phyloP scores from a whole-genome alignment of 768 basidiomycete genomes.

The Panellus pusillus region DNA sequence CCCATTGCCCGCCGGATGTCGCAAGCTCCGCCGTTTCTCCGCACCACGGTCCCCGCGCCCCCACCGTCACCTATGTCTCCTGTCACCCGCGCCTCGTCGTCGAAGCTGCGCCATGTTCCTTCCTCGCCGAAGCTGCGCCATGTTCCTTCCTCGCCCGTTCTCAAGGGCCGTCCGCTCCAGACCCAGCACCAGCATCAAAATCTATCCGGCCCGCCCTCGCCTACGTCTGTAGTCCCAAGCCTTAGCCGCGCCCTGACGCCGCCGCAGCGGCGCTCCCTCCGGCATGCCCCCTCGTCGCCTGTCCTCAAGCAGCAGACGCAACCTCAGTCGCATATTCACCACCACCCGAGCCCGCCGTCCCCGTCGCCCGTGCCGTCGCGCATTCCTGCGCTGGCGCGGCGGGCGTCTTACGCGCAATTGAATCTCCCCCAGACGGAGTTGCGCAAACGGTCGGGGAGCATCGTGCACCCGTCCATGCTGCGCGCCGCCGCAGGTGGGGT shows the following conservation, averaged over 20 bases:
- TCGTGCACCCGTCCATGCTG: conserved; percentile 24
- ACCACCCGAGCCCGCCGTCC: conserved; percentile 18
- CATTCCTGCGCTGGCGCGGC: conserved; percentile 22
- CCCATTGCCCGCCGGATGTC: conserved; percentile 23
- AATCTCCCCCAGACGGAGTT: conserved; percentile 28
- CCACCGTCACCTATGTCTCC: conserved; percentile 30
- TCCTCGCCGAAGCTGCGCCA: conserved; percentile 15
- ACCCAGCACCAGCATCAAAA: neutral
- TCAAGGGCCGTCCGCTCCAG: conserved; percentile 17
- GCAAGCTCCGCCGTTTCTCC: conserved; percentile 24
- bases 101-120: conserved; percentile 14
- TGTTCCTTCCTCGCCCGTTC: conserved; percentile 25
- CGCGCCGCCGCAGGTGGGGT: conserved; percentile 19
- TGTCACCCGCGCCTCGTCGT: conserved; percentile 13
- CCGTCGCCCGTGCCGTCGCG: conserved; percentile 19
- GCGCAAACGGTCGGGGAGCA: conserved; percentile 34
- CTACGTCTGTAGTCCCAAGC: conserved; percentile 24
- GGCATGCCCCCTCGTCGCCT: conserved; percentile 12
- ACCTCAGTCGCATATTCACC: conserved; percentile 1
- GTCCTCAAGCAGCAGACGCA: conserved; percentile 19
- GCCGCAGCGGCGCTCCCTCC: too few species aligned
- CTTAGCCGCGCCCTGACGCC: conserved; percentile 11
- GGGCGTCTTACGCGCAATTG: conserved; percentile 28
- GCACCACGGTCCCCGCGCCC: conserved; percentile 18
- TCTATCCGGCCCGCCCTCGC: conserved; percentile 23